A percentile compares a stretch with the other conserved stretches of the same genome.
These are phyloP conservation scores for Leccinum longicurvipes DNA, from an alignment of 768 basidiomycete species.

Conservation along the genomic window DNA sequence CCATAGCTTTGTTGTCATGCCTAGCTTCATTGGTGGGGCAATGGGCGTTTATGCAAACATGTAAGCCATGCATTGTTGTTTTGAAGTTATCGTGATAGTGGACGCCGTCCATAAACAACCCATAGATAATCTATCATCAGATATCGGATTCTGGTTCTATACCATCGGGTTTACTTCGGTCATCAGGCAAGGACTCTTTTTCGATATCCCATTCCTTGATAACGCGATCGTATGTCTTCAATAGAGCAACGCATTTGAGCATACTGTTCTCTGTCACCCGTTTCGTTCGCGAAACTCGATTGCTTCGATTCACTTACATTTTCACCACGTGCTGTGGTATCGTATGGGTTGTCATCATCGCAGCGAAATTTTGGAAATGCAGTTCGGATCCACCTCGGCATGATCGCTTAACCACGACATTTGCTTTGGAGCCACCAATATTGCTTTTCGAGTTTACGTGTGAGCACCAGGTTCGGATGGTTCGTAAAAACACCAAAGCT, in stretches of 20 bases:
- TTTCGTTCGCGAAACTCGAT: constrained; percentile 1
- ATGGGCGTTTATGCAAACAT: constrained; percentile 1
- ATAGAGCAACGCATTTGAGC: constrained; percentile 10
- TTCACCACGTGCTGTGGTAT: neutral
- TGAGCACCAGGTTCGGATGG: neutral
- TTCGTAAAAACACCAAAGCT: neutral
- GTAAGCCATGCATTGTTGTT: neutral
- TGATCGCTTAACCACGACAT: neutral
- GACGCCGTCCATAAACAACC: neutral
- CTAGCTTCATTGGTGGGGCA: constrained; percentile 2
- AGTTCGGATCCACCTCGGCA: constrained; percentile 4
- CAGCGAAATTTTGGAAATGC: constrained; percentile 5
- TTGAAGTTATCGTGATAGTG: neutral
- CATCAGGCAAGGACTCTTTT: neutral
- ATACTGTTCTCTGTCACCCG: constrained; percentile 17
- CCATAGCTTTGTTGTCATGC: constrained; percentile 5
- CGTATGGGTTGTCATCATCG: neutral
- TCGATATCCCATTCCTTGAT: neutral
- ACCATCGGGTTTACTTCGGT: constrained; percentile 2
- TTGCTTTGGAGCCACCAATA: neutral
- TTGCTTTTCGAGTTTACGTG: constrained; percentile 5
- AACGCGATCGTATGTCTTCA: neutral
- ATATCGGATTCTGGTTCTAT: constrained; percentile 5
- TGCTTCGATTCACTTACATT: neutral
- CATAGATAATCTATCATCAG: neutral